Conservation (phyloP, 1,284 basidiomycete species). For the Athelia sp. region DNA sequence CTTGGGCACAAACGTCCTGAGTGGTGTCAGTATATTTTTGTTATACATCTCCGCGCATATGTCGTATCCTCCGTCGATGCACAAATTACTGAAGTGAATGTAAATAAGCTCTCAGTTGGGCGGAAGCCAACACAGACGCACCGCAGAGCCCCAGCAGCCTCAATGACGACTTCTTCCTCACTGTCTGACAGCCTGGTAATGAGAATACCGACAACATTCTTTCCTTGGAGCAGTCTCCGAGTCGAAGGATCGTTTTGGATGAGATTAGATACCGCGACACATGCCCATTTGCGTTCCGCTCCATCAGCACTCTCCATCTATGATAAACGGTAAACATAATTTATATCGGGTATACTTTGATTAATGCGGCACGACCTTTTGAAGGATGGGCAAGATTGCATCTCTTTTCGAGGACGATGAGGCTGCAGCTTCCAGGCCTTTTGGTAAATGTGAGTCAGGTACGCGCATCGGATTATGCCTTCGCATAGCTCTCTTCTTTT, state of each 20-base stretch:
- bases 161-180: constrained; percentile 83
- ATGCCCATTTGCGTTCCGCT: constrained; percentile 86
- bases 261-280: constrained; percentile 85
- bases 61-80: constrained; percentile 90
- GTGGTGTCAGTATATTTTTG: constrained; percentile 80
- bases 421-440: constrained; percentile 67
- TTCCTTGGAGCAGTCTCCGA: constrained; percentile 81
- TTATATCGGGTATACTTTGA: not conserved
- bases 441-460: constrained; percentile 83
- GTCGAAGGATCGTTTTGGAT: constrained; percentile 89
- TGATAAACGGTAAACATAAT: not conserved
- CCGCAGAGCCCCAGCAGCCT: constrained; percentile 83
- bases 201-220: constrained; percentile 83
- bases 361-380: constrained; percentile 57
- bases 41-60: constrained; percentile 97
- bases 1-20: constrained; percentile 72
- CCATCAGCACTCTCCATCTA: constrained; percentile 75
- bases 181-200: constrained; percentile 81
- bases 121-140: constrained; percentile 24
- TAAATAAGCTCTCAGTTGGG: constrained; percentile 3
- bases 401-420: constrained; percentile 70
- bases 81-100: constrained; percentile 67
- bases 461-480: constrained; percentile 90
- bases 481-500: constrained; percentile 75
- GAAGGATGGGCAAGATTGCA: constrained; percentile 79